Percentiles rank a stretch among this genome's conserved stretches.
Conservation (phyloP, 2,329 filamentous ascomycete species). For the Venturiaceae sp. region DNA sequence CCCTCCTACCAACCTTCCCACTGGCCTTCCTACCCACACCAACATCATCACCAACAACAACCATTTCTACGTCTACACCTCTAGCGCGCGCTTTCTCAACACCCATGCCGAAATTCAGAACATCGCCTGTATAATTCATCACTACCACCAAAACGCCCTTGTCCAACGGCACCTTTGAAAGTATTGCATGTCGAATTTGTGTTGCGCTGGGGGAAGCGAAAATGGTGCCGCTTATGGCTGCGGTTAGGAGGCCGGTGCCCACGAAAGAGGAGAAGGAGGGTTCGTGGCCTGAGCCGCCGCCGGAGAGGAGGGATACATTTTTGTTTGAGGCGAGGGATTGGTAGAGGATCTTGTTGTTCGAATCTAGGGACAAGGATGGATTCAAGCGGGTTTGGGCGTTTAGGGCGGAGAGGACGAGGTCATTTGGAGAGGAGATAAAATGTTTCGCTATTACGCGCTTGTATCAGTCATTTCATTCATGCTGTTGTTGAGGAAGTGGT, state of each 20-base stretch:
- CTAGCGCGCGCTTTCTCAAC: conserved; percentile 83
- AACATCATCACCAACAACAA: conserved; percentile 86
- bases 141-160: conserved; percentile 80
- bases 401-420: conserved; percentile 69
- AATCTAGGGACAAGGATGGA: conserved; percentile 70
- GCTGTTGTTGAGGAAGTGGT: neutral
- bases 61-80: conserved; percentile 73
- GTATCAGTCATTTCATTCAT: neutral
- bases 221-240: conserved; percentile 16
- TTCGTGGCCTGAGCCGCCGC: conserved; percentile 19
- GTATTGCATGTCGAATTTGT: conserved; percentile 53
- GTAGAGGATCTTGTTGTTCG: conserved; percentile 76
- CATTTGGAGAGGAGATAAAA: conserved; percentile 76
- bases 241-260: conserved; percentile 15
- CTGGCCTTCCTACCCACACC: conserved; percentile 72
- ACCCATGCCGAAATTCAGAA: conserved; percentile 88
- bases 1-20: conserved; percentile 86
- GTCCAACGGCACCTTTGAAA: conserved; percentile 58
- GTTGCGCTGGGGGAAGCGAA: conserved; percentile 17
- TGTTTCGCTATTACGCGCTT: conserved; percentile 51
- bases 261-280: conserved; percentile 17
- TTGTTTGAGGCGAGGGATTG: conserved; percentile 44
- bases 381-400: conserved; percentile 73
- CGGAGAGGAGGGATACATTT: conserved; percentile 30
- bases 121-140: conserved; percentile 76